Conservation (phyloP, 2,329 filamentous ascomycete genomes). For the Leptoxyphium fumago region DNA sequence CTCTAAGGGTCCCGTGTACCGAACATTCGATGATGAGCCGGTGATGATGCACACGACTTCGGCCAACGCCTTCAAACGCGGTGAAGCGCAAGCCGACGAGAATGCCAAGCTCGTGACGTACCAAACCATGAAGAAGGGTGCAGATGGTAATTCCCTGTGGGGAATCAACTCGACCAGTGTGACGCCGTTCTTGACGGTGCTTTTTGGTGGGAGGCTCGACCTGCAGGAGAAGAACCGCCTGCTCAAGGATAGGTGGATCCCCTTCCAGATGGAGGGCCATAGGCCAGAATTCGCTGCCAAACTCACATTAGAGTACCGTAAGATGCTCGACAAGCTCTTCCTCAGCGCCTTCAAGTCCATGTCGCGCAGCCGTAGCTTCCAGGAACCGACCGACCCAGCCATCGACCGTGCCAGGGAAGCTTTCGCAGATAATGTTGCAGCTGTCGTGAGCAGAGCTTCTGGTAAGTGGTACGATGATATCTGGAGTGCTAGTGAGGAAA, state of each 20-base stretch:
- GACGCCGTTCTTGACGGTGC: slow-evolving; percentile 13
- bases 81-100: slow-evolving; percentile 2
- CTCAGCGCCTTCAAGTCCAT: slow-evolving; percentile 13
- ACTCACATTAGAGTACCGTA: slow-evolving; percentile 21
- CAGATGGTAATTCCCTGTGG: slow-evolving; percentile 8
- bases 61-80: slow-evolving; percentile 7
- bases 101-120: slow-evolving; percentile 3
- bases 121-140: slow-evolving; percentile 5
- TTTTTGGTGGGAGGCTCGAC: slow-evolving; percentile 18
- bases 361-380: not conserved
- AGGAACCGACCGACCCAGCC: not conserved
- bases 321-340: slow-evolving; percentile 20
- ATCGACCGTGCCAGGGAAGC: slow-evolving; percentile 9
- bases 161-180: slow-evolving; percentile 15
- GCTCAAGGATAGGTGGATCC: slow-evolving; percentile 23
- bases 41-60: slow-evolving; percentile 18
- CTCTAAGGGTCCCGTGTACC: slow-evolving; percentile 7
- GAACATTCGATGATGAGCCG: slow-evolving; percentile 14
- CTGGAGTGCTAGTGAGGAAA: not conserved
- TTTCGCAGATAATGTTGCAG: slow-evolving; percentile 9
- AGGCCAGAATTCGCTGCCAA: slow-evolving; percentile 10
- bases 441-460: slow-evolving; percentile 6
- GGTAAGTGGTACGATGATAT: slow-evolving; percentile 13
- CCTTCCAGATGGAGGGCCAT: slow-evolving; percentile 13
- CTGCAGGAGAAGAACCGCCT: slow-evolving; percentile 11